phyloP scores from a whole-genome alignment of 371 early-diverging fungal genomes.

The Rhizopus stolonifer region DNA sequence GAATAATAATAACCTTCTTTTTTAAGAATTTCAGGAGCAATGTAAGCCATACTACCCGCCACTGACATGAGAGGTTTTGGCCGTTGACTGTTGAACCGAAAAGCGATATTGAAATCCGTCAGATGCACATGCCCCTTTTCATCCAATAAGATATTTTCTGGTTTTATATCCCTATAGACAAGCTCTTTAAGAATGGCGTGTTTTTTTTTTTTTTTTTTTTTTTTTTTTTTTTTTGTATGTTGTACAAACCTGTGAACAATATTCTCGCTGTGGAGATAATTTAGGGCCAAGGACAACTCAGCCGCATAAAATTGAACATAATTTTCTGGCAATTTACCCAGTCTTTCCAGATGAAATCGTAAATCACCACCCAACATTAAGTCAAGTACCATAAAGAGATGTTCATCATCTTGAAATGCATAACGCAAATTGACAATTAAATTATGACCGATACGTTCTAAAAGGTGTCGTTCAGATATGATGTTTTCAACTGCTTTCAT shows the following conservation, averaged over 20 bases:
- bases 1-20: constrained; percentile 68
- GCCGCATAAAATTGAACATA: constrained; percentile 77
- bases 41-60: constrained; percentile 75
- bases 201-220: too few species aligned
- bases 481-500: constrained; percentile 54
- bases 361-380: constrained; percentile 87
- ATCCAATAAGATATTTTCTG: constrained; percentile 89
- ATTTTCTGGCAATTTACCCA: constrained; percentile 61
- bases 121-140: constrained; percentile 80
- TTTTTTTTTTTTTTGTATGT: not conserved
- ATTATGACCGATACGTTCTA: constrained; percentile 47
- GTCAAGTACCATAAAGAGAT: constrained; percentile 75
- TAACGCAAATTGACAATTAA: constrained; percentile 70
- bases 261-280: constrained; percentile 62
- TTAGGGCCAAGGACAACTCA: constrained; percentile 65
- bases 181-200: not conserved
- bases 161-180: constrained; percentile 73
- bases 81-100: constrained; percentile 15
- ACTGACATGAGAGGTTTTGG: constrained; percentile 53
- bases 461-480: constrained; percentile 50
- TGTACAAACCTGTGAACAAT: constrained; percentile 48
- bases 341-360: constrained; percentile 68
- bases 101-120: constrained; percentile 87
- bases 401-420: constrained; percentile 79
- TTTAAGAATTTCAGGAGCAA: constrained; percentile 75